Percentiles rank a stretch among this genome's conserved stretches.
phyloP scores from a whole-genome alignment of 331 rosid species.

The Dryas integrifolia region DNA sequence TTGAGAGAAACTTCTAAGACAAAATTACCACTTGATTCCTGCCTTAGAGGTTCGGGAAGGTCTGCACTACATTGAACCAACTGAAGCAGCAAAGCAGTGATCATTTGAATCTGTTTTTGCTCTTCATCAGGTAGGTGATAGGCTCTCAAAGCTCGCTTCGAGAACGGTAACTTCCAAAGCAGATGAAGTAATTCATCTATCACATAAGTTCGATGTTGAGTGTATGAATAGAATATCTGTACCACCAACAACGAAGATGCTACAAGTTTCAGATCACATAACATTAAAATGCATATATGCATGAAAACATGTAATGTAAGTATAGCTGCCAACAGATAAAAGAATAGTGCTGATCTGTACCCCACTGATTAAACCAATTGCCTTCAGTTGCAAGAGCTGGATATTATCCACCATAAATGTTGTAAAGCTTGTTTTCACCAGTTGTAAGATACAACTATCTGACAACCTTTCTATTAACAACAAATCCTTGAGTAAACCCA shows the following conservation, averaged over 20 bases:
- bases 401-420: conserved; percentile 92
- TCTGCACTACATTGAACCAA: conserved; percentile 87
- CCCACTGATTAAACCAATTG: conserved; percentile 84
- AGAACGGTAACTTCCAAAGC: conserved; percentile 80
- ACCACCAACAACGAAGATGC: conserved; percentile 29
- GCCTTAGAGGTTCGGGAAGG: conserved; percentile 84
- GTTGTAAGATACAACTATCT: conserved; percentile 92
- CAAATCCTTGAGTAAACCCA: conserved; percentile 87
- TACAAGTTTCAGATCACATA: conserved; percentile 12
- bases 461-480: conserved; percentile 87
- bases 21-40: conserved; percentile 58
- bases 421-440: conserved; percentile 85
- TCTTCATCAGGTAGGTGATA: conserved; percentile 93
- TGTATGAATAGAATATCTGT: conserved; percentile 88
- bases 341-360: conserved; percentile 46
- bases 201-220: conserved; percentile 84
- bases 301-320: conserved; percentile 20
- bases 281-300: conserved; percentile 7
- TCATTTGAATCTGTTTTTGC: conserved; percentile 96
- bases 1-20: conserved; percentile 74
- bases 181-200: conserved; percentile 90
- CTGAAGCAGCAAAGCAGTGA: conserved; percentile 89
- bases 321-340: conserved; percentile 13
- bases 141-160: conserved; percentile 86
- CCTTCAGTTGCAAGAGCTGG: conserved; percentile 94